Evolutionary conservation across 176 grass and related monocot species (phyloP), one percentile per base, ranked within the genome.

Genomic region (Triticum turgidum): DNA sequence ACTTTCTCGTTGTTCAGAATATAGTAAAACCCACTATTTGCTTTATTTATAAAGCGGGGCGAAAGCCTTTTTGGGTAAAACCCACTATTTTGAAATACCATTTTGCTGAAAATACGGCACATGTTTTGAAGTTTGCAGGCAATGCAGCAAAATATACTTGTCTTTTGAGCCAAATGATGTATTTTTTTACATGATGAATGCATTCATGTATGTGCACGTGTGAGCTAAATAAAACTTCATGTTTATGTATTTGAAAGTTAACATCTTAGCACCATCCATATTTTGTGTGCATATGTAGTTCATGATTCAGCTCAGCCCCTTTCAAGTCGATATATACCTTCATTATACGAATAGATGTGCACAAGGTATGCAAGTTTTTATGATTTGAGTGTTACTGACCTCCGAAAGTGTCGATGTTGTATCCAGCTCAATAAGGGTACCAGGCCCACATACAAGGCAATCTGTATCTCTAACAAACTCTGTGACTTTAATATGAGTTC

Each of bases 401-500:
- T 94, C 87, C 0, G 35, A 87, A 87, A 99, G 97, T 29, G 89
- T 96, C 56, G 87, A 72, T n/a, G 92, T 86, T 61, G 90, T 78
- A 47, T 94, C 87, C 20, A 96, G 41, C 80, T 96, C 89, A 83
- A 99, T 69, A 49, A 94, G 90, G 63, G 88, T 96, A 74, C 97
- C 97, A 58, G 97, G 88, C 51, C 94, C 97, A 83, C 97, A 98
- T 35, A 98, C 79, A 83, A 99, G 92, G 74, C 97, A 99, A 84
- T 99, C 97, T 75, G 84, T 92, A 5, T 94, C 94, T 88, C 90
- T 94, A 76, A 92, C 81, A 84, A 98, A 95, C 76, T 95, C 96
- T 29, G 92, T 98, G 65, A 96, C 97, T 90, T 98, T 98, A 84
- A 92, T 91, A 78, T 96, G 94, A 77, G 94, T 92, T 83, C 97